Evolutionary conservation across 2,329 filamentous ascomycete genomes (phyloP), one percentile per base, ranked within the genome.

Genomic region (Aspergillus thermomutatus): DNA sequence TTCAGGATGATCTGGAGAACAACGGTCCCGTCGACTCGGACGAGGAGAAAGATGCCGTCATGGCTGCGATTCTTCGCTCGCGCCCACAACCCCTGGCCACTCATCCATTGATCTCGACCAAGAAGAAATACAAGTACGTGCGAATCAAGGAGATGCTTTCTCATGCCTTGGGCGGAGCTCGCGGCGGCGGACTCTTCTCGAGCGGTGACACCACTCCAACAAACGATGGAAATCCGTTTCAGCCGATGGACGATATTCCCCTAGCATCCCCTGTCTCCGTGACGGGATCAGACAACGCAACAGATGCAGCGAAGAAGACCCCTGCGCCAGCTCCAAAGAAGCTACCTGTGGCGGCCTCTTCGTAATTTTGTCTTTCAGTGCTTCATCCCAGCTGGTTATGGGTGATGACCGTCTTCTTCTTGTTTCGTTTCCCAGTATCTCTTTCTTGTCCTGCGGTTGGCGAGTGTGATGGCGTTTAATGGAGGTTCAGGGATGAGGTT

Each of bases 1-100:
- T 94, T 19, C 91, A 93, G 65, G 92, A 97, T 60, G 90, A 93
- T 58, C 84, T 92, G 66, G 91, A 95, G 49, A 84, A 84, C 56
- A 90, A 91, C 59, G 87, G 86, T 5, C 89, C 91, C 1, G 85
- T 99, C 40, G 94, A 99, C 73, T 94, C 90, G 2, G 94, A 99
- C 70, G 94, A 97, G 78, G 94, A 99, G 75, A 91, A 91, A 51
- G 88, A 92, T 50, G 83, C 88, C 0, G 90, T 97, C 52, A 96
- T 97, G 91, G 81, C 83, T 31, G 90, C 90, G 17, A 73, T 93
- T 53, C 81, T 86, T 25, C 85, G 86, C 53, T 91, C 90, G 77
- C 87, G 86, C 46, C 92, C 93, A 0, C 86, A 88, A 60, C 92
- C 93, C 0, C 77, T 96, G 4, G 83, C 91, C 27, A 85, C 87